phyloP scores from a whole-genome alignment of 805 yeast genomes.

The Suhomyces tanzawaensis region DNA sequence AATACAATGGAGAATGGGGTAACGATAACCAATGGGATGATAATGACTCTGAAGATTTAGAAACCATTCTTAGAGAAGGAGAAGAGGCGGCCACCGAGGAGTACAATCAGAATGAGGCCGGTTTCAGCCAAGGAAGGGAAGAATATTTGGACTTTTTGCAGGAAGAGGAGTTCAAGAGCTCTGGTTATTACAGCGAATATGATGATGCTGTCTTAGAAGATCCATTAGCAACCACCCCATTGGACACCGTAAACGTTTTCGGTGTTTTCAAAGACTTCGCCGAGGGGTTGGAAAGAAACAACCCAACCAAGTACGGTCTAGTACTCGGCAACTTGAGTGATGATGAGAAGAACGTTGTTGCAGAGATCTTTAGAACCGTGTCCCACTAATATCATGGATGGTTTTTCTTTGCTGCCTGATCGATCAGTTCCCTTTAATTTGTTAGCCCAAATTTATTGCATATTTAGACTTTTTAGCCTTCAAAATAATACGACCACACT shows the following conservation, averaged over 20 bases:
- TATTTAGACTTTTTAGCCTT: too few relatives aligned
- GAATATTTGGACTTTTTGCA: conserved; percentile 50
- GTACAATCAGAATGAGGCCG: conserved; percentile 20
- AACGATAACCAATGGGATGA: conserved; percentile 27
- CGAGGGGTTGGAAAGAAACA: conserved; percentile 44
- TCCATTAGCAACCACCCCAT: conserved; percentile 48
- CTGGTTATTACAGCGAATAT: conserved; percentile 22
- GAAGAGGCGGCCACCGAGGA: conserved; percentile 21
- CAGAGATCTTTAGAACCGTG: not conserved
- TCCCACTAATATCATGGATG: conserved; percentile 3
- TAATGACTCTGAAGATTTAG: conserved; percentile 14
- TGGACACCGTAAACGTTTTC: conserved; percentile 75
- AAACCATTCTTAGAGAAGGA: conserved; percentile 15
- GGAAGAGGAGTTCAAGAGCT: conserved; percentile 38
- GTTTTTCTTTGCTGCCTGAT: too few relatives aligned
- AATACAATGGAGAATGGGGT: conserved; percentile 14
- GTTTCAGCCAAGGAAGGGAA: conserved; percentile 21
- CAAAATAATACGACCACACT: too few relatives aligned
- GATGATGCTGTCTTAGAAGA: conserved; percentile 20
- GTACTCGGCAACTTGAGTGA: conserved; percentile 41
- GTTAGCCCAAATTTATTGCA: too few relatives aligned
- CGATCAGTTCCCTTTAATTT: too few relatives aligned
- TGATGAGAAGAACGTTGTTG: not conserved
- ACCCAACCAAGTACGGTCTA: conserved; percentile 46
- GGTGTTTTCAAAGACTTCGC: conserved; percentile 59